Conservation (phyloP, 768 basidiomycete genomes). For the Inosperma sp. region DNA sequence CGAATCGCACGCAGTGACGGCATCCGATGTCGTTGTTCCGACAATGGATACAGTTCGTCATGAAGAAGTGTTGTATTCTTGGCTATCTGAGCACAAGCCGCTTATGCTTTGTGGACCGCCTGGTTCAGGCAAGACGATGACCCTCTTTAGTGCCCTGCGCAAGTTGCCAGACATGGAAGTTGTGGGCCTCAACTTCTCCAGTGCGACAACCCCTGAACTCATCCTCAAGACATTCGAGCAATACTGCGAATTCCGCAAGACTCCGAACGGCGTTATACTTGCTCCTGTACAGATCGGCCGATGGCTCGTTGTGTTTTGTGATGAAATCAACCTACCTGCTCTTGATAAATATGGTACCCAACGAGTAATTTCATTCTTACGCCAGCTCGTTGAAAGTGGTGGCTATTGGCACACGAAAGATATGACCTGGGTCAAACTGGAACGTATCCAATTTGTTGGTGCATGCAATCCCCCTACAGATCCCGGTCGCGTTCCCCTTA, state of each 20-base stretch:
- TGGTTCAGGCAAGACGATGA: slow-evolving; percentile 99
- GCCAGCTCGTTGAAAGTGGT: slow-evolving; percentile 90
- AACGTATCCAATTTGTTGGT: slow-evolving; percentile 99
- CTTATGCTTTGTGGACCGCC: slow-evolving; percentile 98
- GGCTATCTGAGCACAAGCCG: slow-evolving; percentile 98
- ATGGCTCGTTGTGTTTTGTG: slow-evolving; percentile 99
- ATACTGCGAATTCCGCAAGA: slow-evolving; percentile 98
- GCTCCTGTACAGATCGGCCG: slow-evolving; percentile 92
- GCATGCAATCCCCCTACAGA: slow-evolving; percentile 99
- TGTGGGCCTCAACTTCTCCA: slow-evolving; percentile 98
- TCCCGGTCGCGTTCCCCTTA: slow-evolving; percentile 97
- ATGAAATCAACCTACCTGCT: slow-evolving; percentile 98
- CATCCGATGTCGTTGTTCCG: slow-evolving; percentile 94
- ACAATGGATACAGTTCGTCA: slow-evolving; percentile 98
- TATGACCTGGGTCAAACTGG: slow-evolving; percentile 95
- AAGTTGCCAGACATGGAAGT: slow-evolving; percentile 99
- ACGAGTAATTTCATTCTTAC: slow-evolving; percentile 95
- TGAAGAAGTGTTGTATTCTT: slow-evolving; percentile 97
- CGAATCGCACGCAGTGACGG: slow-evolving; percentile 92
- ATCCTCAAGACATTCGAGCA: slow-evolving; percentile 99
- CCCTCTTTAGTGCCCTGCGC: slow-evolving; percentile 92
- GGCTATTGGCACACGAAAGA: slow-evolving; percentile 95
- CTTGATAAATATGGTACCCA: slow-evolving; percentile 98
- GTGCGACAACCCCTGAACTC: slow-evolving; percentile 95
- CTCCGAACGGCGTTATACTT: slow-evolving; percentile 94